phyloP scores from a whole-genome alignment of 495 filamentous ascomycete genomes.

The Bacidia gigantensis region DNA sequence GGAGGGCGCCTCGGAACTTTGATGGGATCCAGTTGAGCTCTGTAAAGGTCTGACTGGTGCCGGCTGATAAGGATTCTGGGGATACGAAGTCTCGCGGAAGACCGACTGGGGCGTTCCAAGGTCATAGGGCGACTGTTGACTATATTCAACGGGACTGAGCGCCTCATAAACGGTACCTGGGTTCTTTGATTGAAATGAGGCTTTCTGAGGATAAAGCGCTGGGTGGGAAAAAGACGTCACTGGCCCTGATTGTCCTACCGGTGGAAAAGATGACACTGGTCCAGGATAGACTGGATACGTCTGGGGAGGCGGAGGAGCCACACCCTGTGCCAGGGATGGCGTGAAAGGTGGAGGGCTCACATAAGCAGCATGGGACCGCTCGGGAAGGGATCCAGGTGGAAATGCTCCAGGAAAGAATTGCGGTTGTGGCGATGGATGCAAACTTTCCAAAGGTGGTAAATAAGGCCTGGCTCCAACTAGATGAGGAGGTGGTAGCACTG shows the following conservation, averaged over 20 bases:
- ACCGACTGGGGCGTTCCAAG: constrained; percentile 7
- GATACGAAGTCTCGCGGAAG: constrained; percentile 11
- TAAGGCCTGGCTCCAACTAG: not conserved
- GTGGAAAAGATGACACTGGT: constrained; percentile 3
- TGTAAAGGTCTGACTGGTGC: constrained; percentile 4
- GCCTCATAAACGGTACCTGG: constrained; percentile 16
- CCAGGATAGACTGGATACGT: not conserved
- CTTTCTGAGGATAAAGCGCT: constrained; percentile 12
- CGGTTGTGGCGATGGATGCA: not conserved
- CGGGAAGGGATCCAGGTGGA: not conserved
- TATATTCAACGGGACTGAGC: constrained; percentile 11
- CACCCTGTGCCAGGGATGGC: not conserved
- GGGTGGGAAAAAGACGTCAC: constrained; percentile 10
- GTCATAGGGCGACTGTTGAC: not conserved
- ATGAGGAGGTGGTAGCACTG: not conserved
- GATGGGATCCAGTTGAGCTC: constrained; percentile 10
- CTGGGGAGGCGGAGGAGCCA: constrained; percentile 2
- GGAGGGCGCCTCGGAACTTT: constrained; percentile 9
- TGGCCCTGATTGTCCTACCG: too few species aligned
- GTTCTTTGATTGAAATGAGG: constrained; percentile 13
- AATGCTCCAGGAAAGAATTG: not conserved
- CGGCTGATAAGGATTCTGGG: constrained; percentile 5
- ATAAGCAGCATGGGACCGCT: not conserved
- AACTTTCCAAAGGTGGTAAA: constrained; percentile 1
- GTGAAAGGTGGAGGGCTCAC: not conserved